These are phyloP conservation scores for Melocanna baccifera DNA, from an alignment of 176 grass and related monocot species.

Conservation along the genomic window DNA sequence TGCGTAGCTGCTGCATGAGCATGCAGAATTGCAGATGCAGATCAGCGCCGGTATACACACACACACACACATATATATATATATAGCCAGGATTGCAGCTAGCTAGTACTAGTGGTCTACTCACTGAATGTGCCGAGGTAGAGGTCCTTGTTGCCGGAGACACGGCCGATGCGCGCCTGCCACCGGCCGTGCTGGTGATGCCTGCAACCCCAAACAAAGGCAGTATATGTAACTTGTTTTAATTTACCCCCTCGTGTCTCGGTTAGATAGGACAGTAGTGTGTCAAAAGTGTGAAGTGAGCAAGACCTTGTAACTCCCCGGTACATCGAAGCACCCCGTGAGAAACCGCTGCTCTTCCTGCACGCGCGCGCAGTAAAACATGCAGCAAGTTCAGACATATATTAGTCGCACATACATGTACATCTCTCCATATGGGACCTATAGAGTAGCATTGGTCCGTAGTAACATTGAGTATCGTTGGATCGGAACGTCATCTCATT, in stretches of 20 bases:
- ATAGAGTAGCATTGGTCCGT: neutral
- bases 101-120: neutral
- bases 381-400: neutral
- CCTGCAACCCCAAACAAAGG: slow-evolving; percentile 22
- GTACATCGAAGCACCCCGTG: slow-evolving; percentile 91
- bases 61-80: no score
- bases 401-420: no score
- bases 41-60: no score
- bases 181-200: slow-evolving; percentile 98
- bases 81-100: no score
- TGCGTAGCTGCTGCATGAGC: neutral
- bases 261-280: neutral
- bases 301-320: slow-evolving; percentile 89
- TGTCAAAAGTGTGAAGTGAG: neutral
- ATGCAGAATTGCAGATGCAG: neutral
- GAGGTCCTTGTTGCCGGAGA: slow-evolving; percentile 99
- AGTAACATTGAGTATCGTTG: neutral
- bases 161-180: slow-evolving; percentile 96
- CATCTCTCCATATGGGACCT: no score
- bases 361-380: slow-evolving; percentile 8
- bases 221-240: neutral
- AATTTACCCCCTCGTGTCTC: neutral
- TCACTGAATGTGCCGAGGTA: slow-evolving; percentile 98
- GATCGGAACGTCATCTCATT: no score
- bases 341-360: slow-evolving; percentile 99